Evolutionary conservation across 2,329 filamentous ascomycete species (phyloP).

Genomic region (Fusarium ramigenum): DNA sequence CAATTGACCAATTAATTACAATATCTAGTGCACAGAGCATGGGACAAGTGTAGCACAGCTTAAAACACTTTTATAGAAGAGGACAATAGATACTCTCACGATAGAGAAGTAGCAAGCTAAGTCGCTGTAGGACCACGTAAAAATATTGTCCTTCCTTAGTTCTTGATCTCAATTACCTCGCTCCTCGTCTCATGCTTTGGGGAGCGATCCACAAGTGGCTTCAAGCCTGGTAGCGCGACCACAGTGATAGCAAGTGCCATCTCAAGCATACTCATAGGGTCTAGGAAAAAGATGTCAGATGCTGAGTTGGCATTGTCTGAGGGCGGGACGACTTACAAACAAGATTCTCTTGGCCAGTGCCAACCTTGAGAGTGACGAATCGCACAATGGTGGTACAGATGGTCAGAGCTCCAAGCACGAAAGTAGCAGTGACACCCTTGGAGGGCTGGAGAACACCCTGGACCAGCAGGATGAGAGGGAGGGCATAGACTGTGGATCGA

Average conservation of each 20-base stretch:
- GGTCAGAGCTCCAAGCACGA: constrained; percentile 29
- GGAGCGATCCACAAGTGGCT: constrained; percentile 23
- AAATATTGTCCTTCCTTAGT: neutral
- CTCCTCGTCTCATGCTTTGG: constrained; percentile 1
- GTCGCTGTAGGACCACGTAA: no score
- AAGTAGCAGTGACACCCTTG: constrained; percentile 29
- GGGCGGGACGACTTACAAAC: constrained; percentile 23
- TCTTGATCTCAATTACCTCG: constrained; percentile 15
- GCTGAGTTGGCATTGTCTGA: fast-evolving
- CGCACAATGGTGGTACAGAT: constrained; percentile 32
- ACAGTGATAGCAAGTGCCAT: constrained; percentile 31
- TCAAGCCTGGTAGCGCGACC: constrained; percentile 35
- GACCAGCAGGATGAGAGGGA: constrained; percentile 44
- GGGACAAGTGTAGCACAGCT: neutral
- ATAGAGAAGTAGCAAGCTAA: no score
- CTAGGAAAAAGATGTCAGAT: neutral
- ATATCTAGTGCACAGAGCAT: neutral
- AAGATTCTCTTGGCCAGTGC: constrained; percentile 36
- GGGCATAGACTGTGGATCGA: constrained; percentile 40
- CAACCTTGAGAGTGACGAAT: constrained; percentile 29
- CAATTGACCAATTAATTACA: neutral
- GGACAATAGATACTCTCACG: fast-evolving
- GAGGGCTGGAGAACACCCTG: constrained; percentile 34
- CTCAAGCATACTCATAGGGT: constrained; percentile 38
- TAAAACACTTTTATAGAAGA: neutral